Evolutionary conservation across 345 rosid genomes (phyloP), one percentile per base, ranked within the genome.

Genomic region (Heritiera fomes): DNA sequence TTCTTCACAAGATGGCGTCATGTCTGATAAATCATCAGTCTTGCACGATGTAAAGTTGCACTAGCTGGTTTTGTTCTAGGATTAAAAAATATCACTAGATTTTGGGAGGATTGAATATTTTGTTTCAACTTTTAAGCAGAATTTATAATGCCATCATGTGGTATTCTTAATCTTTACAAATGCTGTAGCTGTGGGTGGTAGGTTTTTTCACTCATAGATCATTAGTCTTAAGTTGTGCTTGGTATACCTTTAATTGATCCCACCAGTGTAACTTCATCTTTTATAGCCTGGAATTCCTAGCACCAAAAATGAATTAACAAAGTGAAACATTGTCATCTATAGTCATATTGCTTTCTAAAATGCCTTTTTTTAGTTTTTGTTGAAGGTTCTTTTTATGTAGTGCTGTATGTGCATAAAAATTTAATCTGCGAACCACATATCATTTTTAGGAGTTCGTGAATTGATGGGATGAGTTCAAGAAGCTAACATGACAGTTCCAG

Each of bases 1-100:
- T 73, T 67, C 3, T 53, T 14, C 32, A 20, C 75, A 41, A 62
- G 45, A 52, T 45, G 34, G 40, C 20, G 9, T 12, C 60, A 41
- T 55, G 52, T 80, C 30, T 66, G 77, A 38, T 28, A 46, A 20
- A 64, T 28, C 47, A 5, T 81, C 73, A 64, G 78, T 56, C 56
- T 40, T 77, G 64, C 65, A 43, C 50, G 3, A 34, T 34, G 38
- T 34, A 34, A 2, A 59, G 23, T 43, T 76, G 63, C 62, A 2
- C 1, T 30, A 41, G 34, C 45, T 49, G 1, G 0, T 28, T 17
- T 73, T 52, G 0, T 77, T 78, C 78, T 50, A 72, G 83, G 61
- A 82, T 82, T 13, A 46, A 53, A 23, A 60, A 28, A n/a, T 62
- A 52, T 34, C 62, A 5, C 32, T 30, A 50, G 41, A 8, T 53